Conservation (phyloP, 768 basidiomycete genomes). For the Rhodosporidiobolus odoratus region DNA sequence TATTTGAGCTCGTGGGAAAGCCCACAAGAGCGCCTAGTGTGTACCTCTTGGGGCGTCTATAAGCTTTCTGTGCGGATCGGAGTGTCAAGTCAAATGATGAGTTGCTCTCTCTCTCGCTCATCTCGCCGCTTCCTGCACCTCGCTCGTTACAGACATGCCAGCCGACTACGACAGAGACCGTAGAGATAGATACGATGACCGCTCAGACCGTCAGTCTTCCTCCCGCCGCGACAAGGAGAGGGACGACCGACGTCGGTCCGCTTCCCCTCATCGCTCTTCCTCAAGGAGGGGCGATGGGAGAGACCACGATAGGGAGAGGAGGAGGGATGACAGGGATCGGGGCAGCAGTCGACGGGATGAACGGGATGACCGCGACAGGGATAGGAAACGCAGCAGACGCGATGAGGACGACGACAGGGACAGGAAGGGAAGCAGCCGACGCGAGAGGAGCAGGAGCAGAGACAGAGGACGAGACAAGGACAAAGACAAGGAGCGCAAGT, state of each 20-base stretch:
- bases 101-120: neutral
- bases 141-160: neutral
- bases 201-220: too few species aligned
- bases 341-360: constrained; percentile 4
- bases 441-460: constrained; percentile 44
- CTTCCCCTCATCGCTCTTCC: neutral
- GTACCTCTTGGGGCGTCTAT: too few species aligned
- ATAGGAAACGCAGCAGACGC: constrained; percentile 26
- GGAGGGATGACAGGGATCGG: constrained; percentile 1
- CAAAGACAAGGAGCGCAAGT: constrained; percentile 54
- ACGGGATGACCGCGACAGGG: constrained; percentile 17
- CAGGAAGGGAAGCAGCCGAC: constrained; percentile 51
- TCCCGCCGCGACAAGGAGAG: constrained; percentile 12
- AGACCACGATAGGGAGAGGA: constrained; percentile 12
- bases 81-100: too few species aligned
- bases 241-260: neutral
- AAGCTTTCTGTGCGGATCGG: too few species aligned
- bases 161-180: constrained; percentile 8
- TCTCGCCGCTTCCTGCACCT: neutral
- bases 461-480: constrained; percentile 47
- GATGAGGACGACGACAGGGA: constrained; percentile 28
- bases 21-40: too few species aligned
- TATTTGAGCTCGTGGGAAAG: too few species aligned
- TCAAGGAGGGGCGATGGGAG: constrained; percentile 11
- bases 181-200: neutral